Conservation (phyloP, 257 asterid species). For the Gentiana macrophylla region DNA sequence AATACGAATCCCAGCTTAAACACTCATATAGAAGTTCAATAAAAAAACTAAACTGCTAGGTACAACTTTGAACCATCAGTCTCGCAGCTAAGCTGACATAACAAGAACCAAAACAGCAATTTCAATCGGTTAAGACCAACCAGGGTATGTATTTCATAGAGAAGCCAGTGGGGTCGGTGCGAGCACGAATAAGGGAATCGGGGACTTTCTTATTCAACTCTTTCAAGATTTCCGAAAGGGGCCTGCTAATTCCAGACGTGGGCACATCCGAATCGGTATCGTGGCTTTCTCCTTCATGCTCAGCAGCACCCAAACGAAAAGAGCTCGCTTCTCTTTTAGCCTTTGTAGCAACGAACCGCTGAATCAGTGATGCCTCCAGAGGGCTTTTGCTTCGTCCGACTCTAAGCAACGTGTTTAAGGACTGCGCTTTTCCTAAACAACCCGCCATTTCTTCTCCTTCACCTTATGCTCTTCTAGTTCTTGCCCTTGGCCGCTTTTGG, state of each 20-base stretch:
- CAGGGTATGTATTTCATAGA: conserved; percentile 66
- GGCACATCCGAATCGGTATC: conserved; percentile 23
- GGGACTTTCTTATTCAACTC: conserved; percentile 83
- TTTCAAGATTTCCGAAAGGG: conserved; percentile 57
- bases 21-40: too few species aligned
- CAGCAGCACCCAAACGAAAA: background rate
- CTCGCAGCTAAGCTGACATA: too few species aligned
- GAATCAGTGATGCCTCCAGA: background rate
- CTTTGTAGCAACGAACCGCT: conserved; percentile 9
- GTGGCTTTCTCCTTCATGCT: conserved; percentile 7
- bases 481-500: background rate
- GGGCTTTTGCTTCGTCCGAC: too few species aligned
- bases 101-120: too few species aligned
- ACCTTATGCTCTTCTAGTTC: background rate
- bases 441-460: background rate
- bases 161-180: conserved; percentile 37
- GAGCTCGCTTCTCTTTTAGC: background rate
- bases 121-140: conserved; percentile 12
- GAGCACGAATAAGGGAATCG: conserved; percentile 42
- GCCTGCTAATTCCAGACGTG: conserved; percentile 50
- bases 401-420: background rate
- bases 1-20: too few species aligned
- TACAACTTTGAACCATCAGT: too few species aligned
- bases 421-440: conserved; percentile 1
- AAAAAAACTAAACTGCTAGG: too few species aligned